Percentiles rank a stretch among this genome's conserved stretches.
Conservation (phyloP, 176 grass and related monocot species). For the Ampelocalamus luodianensis region DNA sequence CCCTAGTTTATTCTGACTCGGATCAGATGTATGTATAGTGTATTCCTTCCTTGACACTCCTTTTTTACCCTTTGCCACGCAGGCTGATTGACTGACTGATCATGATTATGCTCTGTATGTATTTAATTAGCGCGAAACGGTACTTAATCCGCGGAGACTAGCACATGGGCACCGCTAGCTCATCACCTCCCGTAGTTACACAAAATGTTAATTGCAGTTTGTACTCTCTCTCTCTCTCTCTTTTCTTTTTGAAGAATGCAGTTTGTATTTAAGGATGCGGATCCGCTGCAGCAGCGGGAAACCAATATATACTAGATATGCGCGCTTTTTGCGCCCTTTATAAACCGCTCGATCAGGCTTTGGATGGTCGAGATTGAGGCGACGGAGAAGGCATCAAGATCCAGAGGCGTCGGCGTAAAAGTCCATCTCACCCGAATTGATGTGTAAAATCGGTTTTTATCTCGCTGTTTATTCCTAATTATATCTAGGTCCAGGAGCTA, state of each 20-base stretch:
- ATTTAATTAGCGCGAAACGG: background rate
- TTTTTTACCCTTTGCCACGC: too few species aligned
- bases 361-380: background rate
- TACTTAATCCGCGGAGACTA: constrained; percentile 7
- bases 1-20: background rate
- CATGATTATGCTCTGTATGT: background rate
- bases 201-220: background rate
- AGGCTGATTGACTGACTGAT: background rate
- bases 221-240: too few species aligned
- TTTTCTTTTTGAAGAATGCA: too few species aligned
- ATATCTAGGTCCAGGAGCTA: background rate
- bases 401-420: too few species aligned
- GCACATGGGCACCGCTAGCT: background rate
- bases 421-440: background rate
- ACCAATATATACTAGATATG: background rate
- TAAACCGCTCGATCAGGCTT: too few species aligned
- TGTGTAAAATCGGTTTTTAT: background rate
- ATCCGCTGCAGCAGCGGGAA: background rate
- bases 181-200: background rate
- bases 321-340: too few species aligned
- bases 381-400: background rate
- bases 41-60: background rate
- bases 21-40: background rate
- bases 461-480: background rate
- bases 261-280: background rate